Conservation (phyloP, 1,139 yeast genomes). For the Pichia sp. region DNA sequence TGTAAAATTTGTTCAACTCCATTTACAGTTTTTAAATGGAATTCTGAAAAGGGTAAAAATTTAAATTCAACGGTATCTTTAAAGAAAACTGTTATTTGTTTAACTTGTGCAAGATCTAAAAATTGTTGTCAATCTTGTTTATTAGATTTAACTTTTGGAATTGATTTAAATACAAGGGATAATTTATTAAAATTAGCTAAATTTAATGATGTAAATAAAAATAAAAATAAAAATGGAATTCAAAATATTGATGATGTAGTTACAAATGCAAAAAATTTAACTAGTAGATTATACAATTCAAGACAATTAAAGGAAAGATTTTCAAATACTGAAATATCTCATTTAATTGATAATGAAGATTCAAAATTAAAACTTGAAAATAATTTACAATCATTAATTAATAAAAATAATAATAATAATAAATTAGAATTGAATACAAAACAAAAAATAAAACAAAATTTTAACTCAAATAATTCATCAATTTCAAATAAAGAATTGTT, state of each 20-base stretch:
- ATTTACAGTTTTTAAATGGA: constrained; percentile 76
- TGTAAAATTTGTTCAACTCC: constrained; percentile 80
- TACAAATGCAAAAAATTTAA: constrained; percentile 36
- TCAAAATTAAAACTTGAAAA: constrained; percentile 20
- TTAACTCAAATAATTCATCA: background rate
- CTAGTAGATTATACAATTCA: constrained; percentile 49
- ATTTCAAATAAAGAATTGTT: constrained; percentile 37
- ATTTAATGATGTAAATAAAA: constrained; percentile 35
- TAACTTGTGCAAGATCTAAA: constrained; percentile 68
- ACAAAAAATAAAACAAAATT: background rate
- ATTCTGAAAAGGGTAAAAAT: constrained; percentile 29
- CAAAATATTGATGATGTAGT: constrained; percentile 20
- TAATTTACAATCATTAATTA: constrained; percentile 14
- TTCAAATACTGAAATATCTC: constrained; percentile 17
- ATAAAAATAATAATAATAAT: constrained; percentile 2
- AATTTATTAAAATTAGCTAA: constrained; percentile 76
- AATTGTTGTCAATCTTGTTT: constrained; percentile 88
- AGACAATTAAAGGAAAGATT: constrained; percentile 39
- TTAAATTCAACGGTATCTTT: constrained; percentile 28
- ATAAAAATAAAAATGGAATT: too few relatives aligned
- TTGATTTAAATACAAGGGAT: constrained; percentile 74
- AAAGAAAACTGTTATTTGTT: constrained; percentile 58
- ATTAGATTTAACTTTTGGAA: constrained; percentile 72
- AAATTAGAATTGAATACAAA: background rate
- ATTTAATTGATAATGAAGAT: constrained; percentile 30